These are phyloP conservation scores for Histomonas meleagridis DNA, from an alignment of 208 protist species.

Conservation along the genomic window DNA sequence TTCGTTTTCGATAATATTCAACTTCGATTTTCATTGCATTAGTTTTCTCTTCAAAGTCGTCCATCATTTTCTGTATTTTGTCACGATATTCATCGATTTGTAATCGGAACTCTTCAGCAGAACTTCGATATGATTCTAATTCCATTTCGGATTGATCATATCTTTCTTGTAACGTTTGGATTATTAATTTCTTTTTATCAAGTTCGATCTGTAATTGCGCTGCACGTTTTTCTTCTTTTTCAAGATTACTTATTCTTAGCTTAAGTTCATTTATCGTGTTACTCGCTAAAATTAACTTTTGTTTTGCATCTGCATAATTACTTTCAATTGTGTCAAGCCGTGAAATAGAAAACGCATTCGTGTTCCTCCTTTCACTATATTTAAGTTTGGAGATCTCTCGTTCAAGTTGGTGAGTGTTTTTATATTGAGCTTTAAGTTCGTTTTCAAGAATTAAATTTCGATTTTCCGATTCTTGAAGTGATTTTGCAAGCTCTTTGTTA, in stretches of 20 bases:
- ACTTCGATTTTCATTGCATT: not conserved
- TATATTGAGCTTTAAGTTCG: not conserved
- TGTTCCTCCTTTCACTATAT: not conserved
- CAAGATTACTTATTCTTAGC: not conserved
- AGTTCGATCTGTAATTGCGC: not conserved
- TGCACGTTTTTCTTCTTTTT: not conserved
- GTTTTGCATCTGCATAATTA: not conserved
- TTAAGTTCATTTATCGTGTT: not conserved
- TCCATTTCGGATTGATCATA: not conserved
- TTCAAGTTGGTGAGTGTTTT: not conserved
- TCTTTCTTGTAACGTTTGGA: not conserved
- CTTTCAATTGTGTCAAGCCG: not conserved
- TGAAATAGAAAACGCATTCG: not conserved
- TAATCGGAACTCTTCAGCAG: not conserved
- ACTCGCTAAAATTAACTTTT: not conserved
- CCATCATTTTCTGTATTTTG: not conserved
- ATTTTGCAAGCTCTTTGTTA: not conserved
- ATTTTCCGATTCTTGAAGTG: not conserved
- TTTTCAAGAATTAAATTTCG: not conserved
- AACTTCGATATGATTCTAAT: not conserved
- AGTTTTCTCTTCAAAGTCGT: not conserved
- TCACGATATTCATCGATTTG: constrained; percentile 28
- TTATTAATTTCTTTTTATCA: not conserved
- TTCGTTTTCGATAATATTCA: not conserved
- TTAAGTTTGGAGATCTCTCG: not conserved